phyloP scores from a whole-genome alignment of 345 rosid species.

The Euphorbia pulcherrima region DNA sequence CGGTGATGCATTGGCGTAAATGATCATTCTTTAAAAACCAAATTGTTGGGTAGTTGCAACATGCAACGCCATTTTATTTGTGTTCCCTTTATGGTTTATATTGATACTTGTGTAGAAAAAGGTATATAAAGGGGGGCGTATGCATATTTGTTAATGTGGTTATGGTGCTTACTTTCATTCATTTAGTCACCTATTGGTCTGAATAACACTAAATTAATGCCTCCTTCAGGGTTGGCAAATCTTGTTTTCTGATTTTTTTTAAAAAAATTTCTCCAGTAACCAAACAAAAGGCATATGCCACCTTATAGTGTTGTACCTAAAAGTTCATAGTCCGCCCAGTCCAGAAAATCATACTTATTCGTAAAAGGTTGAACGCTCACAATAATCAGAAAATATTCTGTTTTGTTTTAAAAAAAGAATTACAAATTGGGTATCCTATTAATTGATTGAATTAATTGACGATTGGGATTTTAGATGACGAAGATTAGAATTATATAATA shows the following conservation, averaged over 20 bases:
- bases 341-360: background rate
- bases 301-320: background rate
- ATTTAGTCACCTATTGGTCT: constrained; percentile 17
- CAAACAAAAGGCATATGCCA: background rate
- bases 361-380: background rate
- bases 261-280: background rate
- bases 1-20: too few species aligned
- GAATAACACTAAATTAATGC: constrained; percentile 20
- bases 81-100: too few species aligned
- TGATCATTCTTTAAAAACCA: too few species aligned
- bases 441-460: background rate
- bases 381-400: background rate
- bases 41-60: too few species aligned
- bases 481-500: too few species aligned
- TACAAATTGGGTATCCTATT: background rate
- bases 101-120: background rate
- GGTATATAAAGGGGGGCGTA: background rate
- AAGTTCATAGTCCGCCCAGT: too few species aligned
- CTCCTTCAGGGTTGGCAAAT: constrained; percentile 26
- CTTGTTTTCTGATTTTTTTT: constrained; percentile 3
- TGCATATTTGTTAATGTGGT: constrained; percentile 17
- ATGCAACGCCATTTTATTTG: too few species aligned
- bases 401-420: too few species aligned
- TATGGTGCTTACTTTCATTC: constrained; percentile 12
- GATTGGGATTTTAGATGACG: too few species aligned